Conservation (phyloP, 2,329 filamentous ascomycete species). For the Diplocarpon rosae region DNA sequence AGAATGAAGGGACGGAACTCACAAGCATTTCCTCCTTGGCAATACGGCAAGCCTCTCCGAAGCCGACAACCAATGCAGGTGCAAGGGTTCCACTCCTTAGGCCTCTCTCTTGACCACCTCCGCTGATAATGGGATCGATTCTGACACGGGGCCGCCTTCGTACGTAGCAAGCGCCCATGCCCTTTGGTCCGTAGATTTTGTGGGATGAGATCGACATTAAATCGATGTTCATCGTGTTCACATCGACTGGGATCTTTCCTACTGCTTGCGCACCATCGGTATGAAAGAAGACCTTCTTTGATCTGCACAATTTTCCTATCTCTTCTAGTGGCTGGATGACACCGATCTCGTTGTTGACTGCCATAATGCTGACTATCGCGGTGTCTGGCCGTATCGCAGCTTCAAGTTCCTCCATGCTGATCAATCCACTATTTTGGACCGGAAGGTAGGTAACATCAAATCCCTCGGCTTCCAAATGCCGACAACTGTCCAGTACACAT, state of each 20-base stretch:
- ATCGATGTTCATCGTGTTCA: slow-evolving; percentile 96
- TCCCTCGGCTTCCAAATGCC: slow-evolving; percentile 92
- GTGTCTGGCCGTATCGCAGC: slow-evolving; percentile 87
- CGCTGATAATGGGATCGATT: slow-evolving; percentile 89
- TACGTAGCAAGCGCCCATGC: slow-evolving; percentile 92
- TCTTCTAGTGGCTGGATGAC: slow-evolving; percentile 94
- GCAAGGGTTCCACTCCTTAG: slow-evolving; percentile 89
- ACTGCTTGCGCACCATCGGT: slow-evolving; percentile 94
- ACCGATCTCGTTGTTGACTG: slow-evolving; percentile 98
- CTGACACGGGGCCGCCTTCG: slow-evolving; percentile 85
- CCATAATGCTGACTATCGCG: slow-evolving; percentile 90
- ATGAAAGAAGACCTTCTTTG: slow-evolving; percentile 95
- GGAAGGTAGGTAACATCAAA: slow-evolving; percentile 96
- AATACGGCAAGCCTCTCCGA: slow-evolving; percentile 91
- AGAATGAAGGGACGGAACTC: slow-evolving; percentile 33
- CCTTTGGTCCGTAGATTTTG: slow-evolving; percentile 98
- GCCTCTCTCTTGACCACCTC: slow-evolving; percentile 91
- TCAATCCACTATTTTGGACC: slow-evolving; percentile 74
- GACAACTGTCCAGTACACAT: slow-evolving; percentile 93
- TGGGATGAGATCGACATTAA: slow-evolving; percentile 98
- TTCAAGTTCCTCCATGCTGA: slow-evolving; percentile 75
- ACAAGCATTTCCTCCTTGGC: slow-evolving; percentile 84
- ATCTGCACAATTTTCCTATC: slow-evolving; percentile 84
- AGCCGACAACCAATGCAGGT: slow-evolving; percentile 78
- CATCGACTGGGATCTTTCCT: slow-evolving; percentile 94